phyloP scores from a whole-genome alignment of 73 alveolate species.

The Paramecium octaurelia region DNA sequence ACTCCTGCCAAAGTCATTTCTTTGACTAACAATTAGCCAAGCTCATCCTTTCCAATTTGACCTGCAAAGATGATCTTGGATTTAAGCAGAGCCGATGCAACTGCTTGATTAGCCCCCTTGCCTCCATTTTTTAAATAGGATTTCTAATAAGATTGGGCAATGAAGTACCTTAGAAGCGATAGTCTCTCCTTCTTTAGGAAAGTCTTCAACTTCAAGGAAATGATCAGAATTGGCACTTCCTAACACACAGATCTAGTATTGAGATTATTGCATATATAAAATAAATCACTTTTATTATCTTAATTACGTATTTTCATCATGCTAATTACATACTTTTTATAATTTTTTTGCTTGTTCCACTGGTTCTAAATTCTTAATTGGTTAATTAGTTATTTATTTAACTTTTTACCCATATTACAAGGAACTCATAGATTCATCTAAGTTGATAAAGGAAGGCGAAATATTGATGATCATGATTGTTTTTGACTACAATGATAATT shows the following conservation, averaged over 20 bases:
- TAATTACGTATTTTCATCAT: conserved; percentile 40
- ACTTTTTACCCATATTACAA: conserved; percentile 58
- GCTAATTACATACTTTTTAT: background rate
- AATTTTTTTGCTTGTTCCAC: background rate
- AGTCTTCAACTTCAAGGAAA: conserved; percentile 57
- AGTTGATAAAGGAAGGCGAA: conserved; percentile 73
- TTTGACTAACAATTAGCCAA: conserved; percentile 38
- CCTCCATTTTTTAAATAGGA: conserved; percentile 69
- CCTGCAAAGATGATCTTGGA: conserved; percentile 60
- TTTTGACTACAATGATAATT: conserved; percentile 71
- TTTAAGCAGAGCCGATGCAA: conserved; percentile 64
- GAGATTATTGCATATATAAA: conserved; percentile 42
- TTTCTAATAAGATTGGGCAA: background rate
- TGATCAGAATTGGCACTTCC: conserved; percentile 75
- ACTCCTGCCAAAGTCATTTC: conserved; percentile 54
- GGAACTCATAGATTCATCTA: conserved; percentile 55
- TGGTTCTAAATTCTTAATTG: conserved; percentile 41
- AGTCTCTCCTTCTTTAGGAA: conserved; percentile 71
- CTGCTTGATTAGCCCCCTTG: conserved; percentile 73
- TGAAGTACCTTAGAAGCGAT: conserved; percentile 44
- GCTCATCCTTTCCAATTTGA: conserved; percentile 66
- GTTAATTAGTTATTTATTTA: conserved; percentile 50
- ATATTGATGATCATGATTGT: conserved; percentile 93
- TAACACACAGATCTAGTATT: conserved; percentile 56
- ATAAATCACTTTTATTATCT: background rate